A percentile compares a stretch with the other conserved stretches of the same genome.
Evolutionary conservation across 306 rosid genomes (phyloP).

Genomic region (Notholithocarpus densiflorus): DNA sequence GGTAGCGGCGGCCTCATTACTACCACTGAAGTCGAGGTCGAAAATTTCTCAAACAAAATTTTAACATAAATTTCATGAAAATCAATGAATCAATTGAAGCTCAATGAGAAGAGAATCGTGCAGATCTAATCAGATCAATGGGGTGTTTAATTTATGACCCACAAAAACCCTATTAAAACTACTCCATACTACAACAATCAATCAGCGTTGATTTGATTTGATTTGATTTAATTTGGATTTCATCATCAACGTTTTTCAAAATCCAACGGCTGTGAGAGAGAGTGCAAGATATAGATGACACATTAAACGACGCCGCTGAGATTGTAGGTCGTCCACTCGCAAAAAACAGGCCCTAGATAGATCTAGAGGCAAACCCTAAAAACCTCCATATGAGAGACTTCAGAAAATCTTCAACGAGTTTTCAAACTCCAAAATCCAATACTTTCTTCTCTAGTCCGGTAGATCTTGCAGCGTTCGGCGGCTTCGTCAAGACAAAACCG

Average conservation of each 20-base stretch:
- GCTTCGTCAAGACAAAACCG: neutral
- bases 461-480: neutral
- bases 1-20: too few species aligned
- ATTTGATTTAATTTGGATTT: neutral
- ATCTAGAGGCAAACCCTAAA: neutral
- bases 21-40: too few species aligned
- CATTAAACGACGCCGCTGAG: neutral
- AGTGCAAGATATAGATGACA: neutral
- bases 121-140: constrained; percentile 1
- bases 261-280: neutral
- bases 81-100: neutral
- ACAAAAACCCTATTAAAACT: neutral
- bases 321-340: neutral
- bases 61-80: neutral
- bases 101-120: neutral
- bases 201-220: neutral
- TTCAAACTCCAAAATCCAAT: neutral
- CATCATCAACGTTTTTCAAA: too few species aligned
- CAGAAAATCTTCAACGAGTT: neutral
- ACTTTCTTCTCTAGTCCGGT: neutral
- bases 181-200: neutral
- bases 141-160: neutral
- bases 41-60: neutral
- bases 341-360: neutral
- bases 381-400: neutral